A percentile compares a stretch with the other conserved stretches of the same genome.
These are phyloP conservation scores for Citrus maxima DNA, from an alignment of 345 rosid species.

Conservation along the genomic window DNA sequence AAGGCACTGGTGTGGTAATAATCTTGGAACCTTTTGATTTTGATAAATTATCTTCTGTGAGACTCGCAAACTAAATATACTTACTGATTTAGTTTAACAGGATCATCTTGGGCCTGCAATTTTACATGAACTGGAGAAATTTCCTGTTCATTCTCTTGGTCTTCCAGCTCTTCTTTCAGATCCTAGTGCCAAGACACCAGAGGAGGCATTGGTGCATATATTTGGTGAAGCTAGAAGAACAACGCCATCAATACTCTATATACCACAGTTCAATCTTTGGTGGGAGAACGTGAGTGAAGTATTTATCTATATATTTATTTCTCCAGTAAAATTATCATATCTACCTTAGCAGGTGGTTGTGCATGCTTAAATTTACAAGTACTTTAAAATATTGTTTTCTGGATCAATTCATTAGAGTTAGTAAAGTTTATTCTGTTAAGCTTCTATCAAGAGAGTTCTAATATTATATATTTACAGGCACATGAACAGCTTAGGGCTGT, in stretches of 20 bases:
- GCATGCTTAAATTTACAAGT: background rate
- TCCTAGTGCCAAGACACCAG: slow-evolving; percentile 99
- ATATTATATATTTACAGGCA: slow-evolving; percentile 58
- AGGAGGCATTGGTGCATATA: slow-evolving; percentile 97
- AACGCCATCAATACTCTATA: slow-evolving; percentile 88
- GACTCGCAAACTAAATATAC: slow-evolving; percentile 51
- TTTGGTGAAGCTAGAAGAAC: slow-evolving; percentile 98
- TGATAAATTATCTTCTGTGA: slow-evolving; percentile 12
- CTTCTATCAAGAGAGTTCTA: slow-evolving; percentile 12
- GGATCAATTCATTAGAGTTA: slow-evolving; percentile 12
- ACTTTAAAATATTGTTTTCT: background rate
- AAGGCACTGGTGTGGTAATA: slow-evolving; percentile 95
- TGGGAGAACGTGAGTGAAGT: slow-evolving; percentile 83
- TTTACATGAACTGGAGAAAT: slow-evolving; percentile 93
- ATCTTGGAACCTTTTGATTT: slow-evolving; percentile 29
- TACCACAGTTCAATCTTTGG: slow-evolving; percentile 93
- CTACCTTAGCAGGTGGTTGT: background rate
- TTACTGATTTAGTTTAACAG: slow-evolving; percentile 79
- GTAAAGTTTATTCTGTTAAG: slow-evolving; percentile 4
- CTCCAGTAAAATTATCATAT: background rate
- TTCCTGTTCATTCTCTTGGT: slow-evolving; percentile 95
- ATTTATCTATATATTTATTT: slow-evolving; percentile 7
- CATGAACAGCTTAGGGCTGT: slow-evolving; percentile 95
- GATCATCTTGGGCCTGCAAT: slow-evolving; percentile 99
- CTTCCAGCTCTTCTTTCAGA: slow-evolving; percentile 98